phyloP scores from a whole-genome alignment of 768 basidiomycete species.

The Psilocybe tampanensis region DNA sequence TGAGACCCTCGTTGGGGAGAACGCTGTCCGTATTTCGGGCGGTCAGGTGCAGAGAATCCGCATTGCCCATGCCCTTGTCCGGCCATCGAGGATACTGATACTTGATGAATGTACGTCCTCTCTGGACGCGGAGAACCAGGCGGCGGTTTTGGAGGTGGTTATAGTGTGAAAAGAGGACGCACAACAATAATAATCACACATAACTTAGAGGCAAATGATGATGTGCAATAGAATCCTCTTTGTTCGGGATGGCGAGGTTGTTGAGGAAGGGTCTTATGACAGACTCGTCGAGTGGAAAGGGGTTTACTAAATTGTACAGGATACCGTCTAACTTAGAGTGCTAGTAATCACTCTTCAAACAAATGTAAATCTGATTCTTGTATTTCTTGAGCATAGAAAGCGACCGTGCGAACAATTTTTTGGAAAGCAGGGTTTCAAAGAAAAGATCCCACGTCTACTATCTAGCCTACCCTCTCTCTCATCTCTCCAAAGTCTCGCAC shows the following conservation, averaged over 20 bases:
- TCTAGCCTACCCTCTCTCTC: no score
- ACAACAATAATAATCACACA: constrained; percentile 84
- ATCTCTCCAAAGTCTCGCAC: no score
- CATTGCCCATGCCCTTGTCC: constrained; percentile 86
- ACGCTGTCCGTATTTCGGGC: constrained; percentile 86
- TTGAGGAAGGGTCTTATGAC: constrained; percentile 79
- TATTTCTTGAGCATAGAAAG: no score
- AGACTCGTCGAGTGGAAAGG: constrained; percentile 57
- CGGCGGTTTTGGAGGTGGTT: constrained; percentile 80
- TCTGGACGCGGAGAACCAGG: constrained; percentile 83
- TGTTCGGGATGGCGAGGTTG: constrained; percentile 73
- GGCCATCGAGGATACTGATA: constrained; percentile 72
- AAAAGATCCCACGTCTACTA: no score
- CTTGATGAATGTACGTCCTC: constrained; percentile 95
- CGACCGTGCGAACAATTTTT: no score
- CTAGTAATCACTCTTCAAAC: no score
- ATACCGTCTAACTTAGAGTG: no score
- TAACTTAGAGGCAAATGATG: constrained; percentile 52
- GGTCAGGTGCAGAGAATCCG: constrained; percentile 94
- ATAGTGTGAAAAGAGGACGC: constrained; percentile 53
- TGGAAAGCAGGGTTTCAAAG: no score
- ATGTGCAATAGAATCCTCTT: constrained; percentile 91
- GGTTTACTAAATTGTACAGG: no score
- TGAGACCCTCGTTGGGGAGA: constrained; percentile 87
- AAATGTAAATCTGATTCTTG: no score